These are phyloP conservation scores for Conticribra weissflogii DNA, from an alignment of 108 stramenopile genomes.

Conservation along the genomic window DNA sequence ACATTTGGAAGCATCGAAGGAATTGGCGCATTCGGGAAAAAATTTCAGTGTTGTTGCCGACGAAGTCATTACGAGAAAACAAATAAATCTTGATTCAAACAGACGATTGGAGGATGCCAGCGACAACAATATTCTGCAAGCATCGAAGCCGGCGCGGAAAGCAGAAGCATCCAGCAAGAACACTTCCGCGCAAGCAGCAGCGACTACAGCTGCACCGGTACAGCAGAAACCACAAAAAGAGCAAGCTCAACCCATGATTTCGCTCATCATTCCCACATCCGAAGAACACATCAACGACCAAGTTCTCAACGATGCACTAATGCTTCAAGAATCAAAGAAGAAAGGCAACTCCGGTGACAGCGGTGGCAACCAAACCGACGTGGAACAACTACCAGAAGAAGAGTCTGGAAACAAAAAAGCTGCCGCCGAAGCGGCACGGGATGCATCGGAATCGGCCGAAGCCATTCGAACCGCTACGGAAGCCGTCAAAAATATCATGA, in stretches of 20 bases:
- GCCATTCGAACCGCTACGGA: slow-evolving; percentile 63
- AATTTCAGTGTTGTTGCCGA: slow-evolving; percentile 2
- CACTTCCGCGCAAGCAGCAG: neutral
- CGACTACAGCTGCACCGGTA: neutral
- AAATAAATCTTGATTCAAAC: too few species aligned
- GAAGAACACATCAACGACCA: slow-evolving; percentile 64
- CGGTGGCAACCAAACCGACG: neutral
- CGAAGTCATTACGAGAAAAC: neutral
- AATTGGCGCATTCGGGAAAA: slow-evolving; percentile 13
- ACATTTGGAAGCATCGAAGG: slow-evolving; percentile 40
- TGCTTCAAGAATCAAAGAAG: slow-evolving; percentile 56
- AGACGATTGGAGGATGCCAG: neutral
- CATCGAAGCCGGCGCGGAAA: neutral
- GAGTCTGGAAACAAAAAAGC: slow-evolving; percentile 19
- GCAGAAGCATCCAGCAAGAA: neutral
- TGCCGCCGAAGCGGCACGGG: slow-evolving; percentile 48
- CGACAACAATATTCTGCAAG: too few species aligned
- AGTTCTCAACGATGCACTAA: slow-evolving; percentile 60
- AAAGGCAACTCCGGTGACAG: neutral
- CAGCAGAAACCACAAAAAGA: slow-evolving; percentile 9
- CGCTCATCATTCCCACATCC: slow-evolving; percentile 62
- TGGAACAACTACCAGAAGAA: slow-evolving; percentile 16
- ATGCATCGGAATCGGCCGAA: slow-evolving; percentile 59
- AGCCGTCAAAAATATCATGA: slow-evolving; percentile 64
- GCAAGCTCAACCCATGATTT: slow-evolving; percentile 38